phyloP scores from a whole-genome alignment of 306 rosid species.

The Cajanus cajan region DNA sequence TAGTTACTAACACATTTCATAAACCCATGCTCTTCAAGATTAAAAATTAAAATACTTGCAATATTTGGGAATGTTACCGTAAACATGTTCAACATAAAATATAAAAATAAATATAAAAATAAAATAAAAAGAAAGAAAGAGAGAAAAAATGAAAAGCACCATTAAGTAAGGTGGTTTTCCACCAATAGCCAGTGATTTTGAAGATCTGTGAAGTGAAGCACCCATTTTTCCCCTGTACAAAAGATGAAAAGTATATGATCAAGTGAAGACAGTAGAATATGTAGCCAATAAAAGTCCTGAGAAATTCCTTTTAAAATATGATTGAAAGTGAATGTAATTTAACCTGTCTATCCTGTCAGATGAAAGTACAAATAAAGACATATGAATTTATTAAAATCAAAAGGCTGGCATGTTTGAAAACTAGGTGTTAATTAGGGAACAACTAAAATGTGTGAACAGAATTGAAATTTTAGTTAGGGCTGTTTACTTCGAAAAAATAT shows the following conservation, averaged over 20 bases:
- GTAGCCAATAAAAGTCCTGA: too few relatives aligned
- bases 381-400: background rate
- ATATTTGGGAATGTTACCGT: background rate
- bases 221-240: conserved; percentile 67
- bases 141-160: conserved; percentile 30
- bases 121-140: background rate
- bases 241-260: background rate
- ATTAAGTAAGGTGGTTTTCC: conserved; percentile 48
- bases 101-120: too few relatives aligned
- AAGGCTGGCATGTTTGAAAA: background rate
- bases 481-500: background rate
- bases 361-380: background rate
- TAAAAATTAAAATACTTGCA: background rate
- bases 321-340: background rate
- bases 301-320: background rate
- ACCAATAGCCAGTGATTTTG: conserved; percentile 38
- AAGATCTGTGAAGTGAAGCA: conserved; percentile 39
- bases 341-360: background rate
- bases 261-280: background rate
- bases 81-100: background rate
- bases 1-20: background rate
- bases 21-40: background rate
- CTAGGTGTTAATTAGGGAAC: background rate
- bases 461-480: background rate
- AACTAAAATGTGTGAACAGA: background rate